Evolutionary conservation across 352 stramenopile genomes (phyloP), one percentile per base, ranked within the genome.

Genomic region (Phytophthora quininea): DNA sequence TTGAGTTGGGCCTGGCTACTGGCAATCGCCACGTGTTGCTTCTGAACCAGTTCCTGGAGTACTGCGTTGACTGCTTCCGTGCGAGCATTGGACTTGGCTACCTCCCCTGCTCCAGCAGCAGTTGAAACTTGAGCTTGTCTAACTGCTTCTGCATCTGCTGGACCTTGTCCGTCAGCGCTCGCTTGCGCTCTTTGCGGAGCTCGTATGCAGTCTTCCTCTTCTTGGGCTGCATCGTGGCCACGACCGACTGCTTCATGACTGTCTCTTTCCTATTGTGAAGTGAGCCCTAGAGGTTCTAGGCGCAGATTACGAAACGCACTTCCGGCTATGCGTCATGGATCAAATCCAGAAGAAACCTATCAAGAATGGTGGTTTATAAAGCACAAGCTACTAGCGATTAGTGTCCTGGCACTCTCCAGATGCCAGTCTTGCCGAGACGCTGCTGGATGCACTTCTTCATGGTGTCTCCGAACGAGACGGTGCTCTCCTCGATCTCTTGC

Each of bases 141-240:
- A 81, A 63, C 12, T 74, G 43, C 3, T 53, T 52, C 45, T 84
- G 69, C 58, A 81, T 46, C 8, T 29, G 19, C 42, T 68, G 32
- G 19, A 69, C 63, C 32, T 81, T 45, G 33, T 53, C 46, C 30
- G 65, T 11, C 9, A 84, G 38, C 8, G 15, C 19, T 42, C 67
- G 58, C 27, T 69, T 80, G 43, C 76, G 58, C 43, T 84, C 58
- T 63, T 75, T 78, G 54, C 71, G 71, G 10, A 53, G 30, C 27
- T 62, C 66, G 52, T 78, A 73, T 33, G 58, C 54, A 2, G 71
- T 67, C 35, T 45, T 63, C 40, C 29, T 50, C 31, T 57, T 56
- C 68, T 56, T n/a, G 4, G 32, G 14, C 32, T 66, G 29, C 42
- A 56, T 31, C 15, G 35, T n/a, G n/a, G n/a, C n/a, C n/a, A n/a